These are phyloP conservation scores for Candida sanyaensis DNA, from an alignment of 1,139 yeast species.

Conservation along the genomic window DNA sequence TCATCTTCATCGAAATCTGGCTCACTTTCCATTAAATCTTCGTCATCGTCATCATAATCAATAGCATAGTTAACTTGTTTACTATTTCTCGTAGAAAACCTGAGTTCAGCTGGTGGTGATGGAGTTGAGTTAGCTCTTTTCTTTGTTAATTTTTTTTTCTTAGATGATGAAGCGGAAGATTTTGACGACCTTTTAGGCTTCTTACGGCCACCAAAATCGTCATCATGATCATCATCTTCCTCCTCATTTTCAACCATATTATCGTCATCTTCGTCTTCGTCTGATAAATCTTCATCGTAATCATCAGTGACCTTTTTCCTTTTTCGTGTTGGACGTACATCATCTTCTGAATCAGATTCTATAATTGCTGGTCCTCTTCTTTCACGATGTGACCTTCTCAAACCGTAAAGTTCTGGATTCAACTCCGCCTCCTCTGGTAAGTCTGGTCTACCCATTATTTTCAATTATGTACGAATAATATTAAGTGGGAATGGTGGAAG, in stretches of 20 bases:
- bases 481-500: background rate
- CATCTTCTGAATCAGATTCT: conserved; percentile 42
- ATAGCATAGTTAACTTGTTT: conserved; percentile 74
- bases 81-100: conserved; percentile 78
- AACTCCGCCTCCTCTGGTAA: conserved; percentile 46
- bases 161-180: conserved; percentile 13
- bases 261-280: conserved; percentile 27
- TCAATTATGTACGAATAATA: background rate
- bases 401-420: conserved; percentile 90
- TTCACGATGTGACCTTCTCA: conserved; percentile 83
- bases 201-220: conserved; percentile 28
- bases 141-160: conserved; percentile 17
- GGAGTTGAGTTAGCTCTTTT: conserved; percentile 14
- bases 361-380: conserved; percentile 42
- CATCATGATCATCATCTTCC: conserved; percentile 31
- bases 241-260: conserved; percentile 32
- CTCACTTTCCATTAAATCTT: conserved; percentile 56
- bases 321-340: conserved; percentile 14
- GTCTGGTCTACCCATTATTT: conserved; percentile 12
- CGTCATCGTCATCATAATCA: conserved; percentile 67
- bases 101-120: conserved; percentile 42
- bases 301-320: conserved; percentile 25
- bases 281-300: conserved; percentile 26
- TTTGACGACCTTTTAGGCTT: conserved; percentile 23
- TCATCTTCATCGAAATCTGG: conserved; percentile 42